Percentiles rank a stretch among this genome's conserved stretches.
These are phyloP conservation scores for Apiotrichum gamsii DNA, from an alignment of 1,284 basidiomycete genomes.

Conservation along the genomic window DNA sequence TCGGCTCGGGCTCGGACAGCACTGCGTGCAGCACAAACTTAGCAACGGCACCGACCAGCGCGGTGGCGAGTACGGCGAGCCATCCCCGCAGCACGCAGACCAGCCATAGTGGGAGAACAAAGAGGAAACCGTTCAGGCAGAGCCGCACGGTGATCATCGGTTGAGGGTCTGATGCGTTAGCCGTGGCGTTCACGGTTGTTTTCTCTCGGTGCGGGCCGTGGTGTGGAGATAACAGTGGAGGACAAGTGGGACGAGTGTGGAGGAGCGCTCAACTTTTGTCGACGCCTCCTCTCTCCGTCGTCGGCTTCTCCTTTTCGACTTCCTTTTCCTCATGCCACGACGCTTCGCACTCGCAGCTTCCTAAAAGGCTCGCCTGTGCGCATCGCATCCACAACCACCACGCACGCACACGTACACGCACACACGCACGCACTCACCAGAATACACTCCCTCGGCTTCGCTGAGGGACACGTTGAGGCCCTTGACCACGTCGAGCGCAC, in stretches of 20 bases:
- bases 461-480: constrained; percentile 29
- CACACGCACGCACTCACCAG: constrained; percentile 26
- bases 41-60: neutral
- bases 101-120: constrained; percentile 3
- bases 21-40: constrained; percentile 8
- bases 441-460: constrained; percentile 38
- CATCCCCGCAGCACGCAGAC: constrained; percentile 2
- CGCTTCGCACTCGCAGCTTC: too few species aligned
- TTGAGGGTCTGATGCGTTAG: constrained; percentile 10
- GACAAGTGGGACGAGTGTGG: too few species aligned
- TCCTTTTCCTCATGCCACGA: too few species aligned
- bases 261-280: too few species aligned
- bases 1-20: constrained; percentile 7
- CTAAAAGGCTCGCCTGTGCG: too few species aligned
- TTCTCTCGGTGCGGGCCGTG: too few species aligned
- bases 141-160: constrained; percentile 8
- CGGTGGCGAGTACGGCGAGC: constrained; percentile 7
- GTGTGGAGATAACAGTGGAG: too few species aligned
- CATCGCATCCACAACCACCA: too few species aligned
- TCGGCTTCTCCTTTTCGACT: too few species aligned
- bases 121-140: constrained; percentile 10
- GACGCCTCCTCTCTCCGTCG: too few species aligned
- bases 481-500: constrained; percentile 35
- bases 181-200: too few species aligned
- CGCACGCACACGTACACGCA: neutral